Evolutionary conservation across 2,329 filamentous ascomycete species (phyloP).

Genomic region (Trichophyton mentagrophytes): DNA sequence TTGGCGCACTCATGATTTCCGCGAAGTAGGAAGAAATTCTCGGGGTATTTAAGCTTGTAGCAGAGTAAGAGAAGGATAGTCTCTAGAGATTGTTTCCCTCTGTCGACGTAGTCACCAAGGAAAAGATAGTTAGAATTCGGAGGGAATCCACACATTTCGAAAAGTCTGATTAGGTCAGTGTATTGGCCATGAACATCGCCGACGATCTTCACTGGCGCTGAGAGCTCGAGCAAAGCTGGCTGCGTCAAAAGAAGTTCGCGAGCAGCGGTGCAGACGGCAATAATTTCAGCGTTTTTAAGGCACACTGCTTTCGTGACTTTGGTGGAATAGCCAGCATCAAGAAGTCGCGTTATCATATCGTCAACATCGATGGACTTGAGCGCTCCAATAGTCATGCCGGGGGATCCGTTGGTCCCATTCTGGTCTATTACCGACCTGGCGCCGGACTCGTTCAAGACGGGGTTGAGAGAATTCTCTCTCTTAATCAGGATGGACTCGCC

Average conservation of each 20-base stretch:
- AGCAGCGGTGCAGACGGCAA: constrained; percentile 78
- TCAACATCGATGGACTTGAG: constrained; percentile 89
- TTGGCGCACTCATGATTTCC: constrained; percentile 97
- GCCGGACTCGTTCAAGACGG: constrained; percentile 43
- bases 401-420: constrained; percentile 35
- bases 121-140: constrained; percentile 87
- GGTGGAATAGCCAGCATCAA: constrained; percentile 89
- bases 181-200: constrained; percentile 96
- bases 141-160: constrained; percentile 97
- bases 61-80: constrained; percentile 85
- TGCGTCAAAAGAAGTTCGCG: constrained; percentile 84
- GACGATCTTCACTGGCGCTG: constrained; percentile 93
- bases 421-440: constrained; percentile 20
- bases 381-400: constrained; percentile 69
- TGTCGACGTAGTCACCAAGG: constrained; percentile 89
- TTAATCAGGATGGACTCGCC: constrained; percentile 84
- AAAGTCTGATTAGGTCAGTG: constrained; percentile 89
- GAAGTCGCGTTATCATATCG: constrained; percentile 86
- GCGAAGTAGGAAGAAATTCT: constrained; percentile 91
- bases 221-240: constrained; percentile 79
- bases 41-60: constrained; percentile 94
- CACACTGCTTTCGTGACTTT: constrained; percentile 98
- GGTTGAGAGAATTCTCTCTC: constrained; percentile 58
- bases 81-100: constrained; percentile 89
- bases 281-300: constrained; percentile 94